Percentiles rank a stretch among this genome's conserved stretches.
Evolutionary conservation across 228 moss, liverwort and hornwort genomes (phyloP).

Genomic region (Sphagnum magellanicum): DNA sequence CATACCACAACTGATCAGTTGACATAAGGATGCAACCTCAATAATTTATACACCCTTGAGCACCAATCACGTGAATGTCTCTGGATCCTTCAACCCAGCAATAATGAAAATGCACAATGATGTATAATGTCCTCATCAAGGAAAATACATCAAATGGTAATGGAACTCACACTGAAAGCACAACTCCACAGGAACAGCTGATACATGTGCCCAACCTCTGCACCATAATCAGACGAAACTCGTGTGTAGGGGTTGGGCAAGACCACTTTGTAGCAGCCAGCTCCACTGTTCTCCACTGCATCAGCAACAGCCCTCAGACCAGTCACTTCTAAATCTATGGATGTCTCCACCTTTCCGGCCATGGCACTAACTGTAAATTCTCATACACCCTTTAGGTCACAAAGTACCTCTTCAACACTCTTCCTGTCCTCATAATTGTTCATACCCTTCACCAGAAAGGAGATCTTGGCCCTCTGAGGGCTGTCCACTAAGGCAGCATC

Average conservation of each 20-base stretch:
- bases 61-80: no score
- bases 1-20: no score
- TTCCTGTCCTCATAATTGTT: constrained; percentile 35
- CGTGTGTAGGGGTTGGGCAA: constrained; percentile 76
- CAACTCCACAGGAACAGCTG: constrained; percentile 65
- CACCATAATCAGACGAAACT: constrained; percentile 46
- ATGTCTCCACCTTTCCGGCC: constrained; percentile 46
- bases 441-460: constrained; percentile 57
- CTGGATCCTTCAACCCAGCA: no score
- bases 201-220: constrained; percentile 61
- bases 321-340: constrained; percentile 73
- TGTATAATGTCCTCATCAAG: no score
- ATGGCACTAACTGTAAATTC: constrained; percentile 33
- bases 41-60: no score
- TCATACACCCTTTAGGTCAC: constrained; percentile 51
- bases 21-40: no score
- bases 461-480: constrained; percentile 47
- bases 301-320: constrained; percentile 70
- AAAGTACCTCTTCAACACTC: constrained; percentile 34
- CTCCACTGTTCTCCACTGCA: constrained; percentile 46
- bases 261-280: constrained; percentile 47
- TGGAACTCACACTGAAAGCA: constrained; percentile 46
- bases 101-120: no score
- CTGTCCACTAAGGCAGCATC: constrained; percentile 78
- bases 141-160: background rate